These are phyloP conservation scores for Datisca glomerata DNA, from an alignment of 306 rosid species.

Conservation along the genomic window DNA sequence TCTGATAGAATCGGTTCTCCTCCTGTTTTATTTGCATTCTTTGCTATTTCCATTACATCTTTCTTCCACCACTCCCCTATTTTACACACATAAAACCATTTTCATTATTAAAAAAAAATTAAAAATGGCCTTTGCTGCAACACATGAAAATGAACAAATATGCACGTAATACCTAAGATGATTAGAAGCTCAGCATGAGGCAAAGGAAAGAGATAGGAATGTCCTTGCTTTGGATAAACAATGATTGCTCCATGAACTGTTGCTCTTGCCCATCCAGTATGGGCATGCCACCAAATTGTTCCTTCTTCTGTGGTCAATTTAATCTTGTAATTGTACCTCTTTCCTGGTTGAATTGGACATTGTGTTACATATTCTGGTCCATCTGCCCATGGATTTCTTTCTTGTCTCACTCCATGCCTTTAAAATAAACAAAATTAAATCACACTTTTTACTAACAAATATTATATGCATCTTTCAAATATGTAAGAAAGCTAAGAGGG, in stretches of 20 bases:
- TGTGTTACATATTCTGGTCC: conserved; percentile 9
- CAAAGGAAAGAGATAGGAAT: conserved; percentile 18
- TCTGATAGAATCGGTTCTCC: conserved; percentile 29
- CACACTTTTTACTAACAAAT: no score
- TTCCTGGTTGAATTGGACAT: conserved; percentile 28
- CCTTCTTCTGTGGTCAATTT: conserved; percentile 34
- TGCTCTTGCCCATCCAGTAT: conserved; percentile 49
- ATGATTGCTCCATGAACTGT: conserved; percentile 44
- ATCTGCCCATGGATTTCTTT: conserved; percentile 7
- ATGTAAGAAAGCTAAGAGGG: no score
- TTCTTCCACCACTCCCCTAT: conserved; percentile 14
- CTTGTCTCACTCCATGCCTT: conserved; percentile 11
- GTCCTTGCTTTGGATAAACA: conserved; percentile 21
- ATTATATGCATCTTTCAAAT: no score
- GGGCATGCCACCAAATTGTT: conserved; percentile 71
- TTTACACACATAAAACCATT: no score
- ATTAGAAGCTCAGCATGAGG: conserved; percentile 5
- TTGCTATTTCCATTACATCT: conserved; percentile 17
- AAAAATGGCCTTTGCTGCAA: no score
- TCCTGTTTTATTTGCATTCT: conserved; percentile 16
- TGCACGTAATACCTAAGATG: conserved; percentile 5
- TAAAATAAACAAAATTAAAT: no score
- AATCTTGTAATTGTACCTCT: conserved; percentile 22
- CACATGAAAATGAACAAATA: no score
- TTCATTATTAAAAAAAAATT: no score